Conservation (phyloP, 139 green algal genomes). For the Volvox reticuliferus region DNA sequence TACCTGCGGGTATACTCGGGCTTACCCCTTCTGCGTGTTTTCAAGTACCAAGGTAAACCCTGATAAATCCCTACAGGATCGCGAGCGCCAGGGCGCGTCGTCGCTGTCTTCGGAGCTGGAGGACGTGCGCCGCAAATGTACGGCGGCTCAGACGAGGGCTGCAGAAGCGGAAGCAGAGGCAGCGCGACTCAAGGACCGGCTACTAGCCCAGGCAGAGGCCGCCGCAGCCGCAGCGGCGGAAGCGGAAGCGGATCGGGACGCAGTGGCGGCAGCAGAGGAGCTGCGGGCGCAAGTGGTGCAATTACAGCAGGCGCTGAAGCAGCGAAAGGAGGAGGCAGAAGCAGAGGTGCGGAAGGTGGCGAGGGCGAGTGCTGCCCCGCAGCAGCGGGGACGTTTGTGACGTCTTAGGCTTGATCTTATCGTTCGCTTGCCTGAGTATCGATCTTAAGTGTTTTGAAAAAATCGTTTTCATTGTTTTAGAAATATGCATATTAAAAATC, state of each 20-base stretch:
- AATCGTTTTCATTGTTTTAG: too few species aligned
- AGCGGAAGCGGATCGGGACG: not conserved
- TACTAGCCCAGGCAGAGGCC: not conserved
- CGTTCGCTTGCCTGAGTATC: too few species aligned
- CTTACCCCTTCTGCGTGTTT: too few species aligned
- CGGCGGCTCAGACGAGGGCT: constrained; percentile 11
- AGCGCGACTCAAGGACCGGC: not conserved
- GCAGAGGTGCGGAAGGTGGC: not conserved
- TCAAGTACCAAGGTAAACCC: too few species aligned
- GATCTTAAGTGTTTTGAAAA: too few species aligned
- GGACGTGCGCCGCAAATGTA: not conserved
- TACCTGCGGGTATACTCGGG: too few species aligned
- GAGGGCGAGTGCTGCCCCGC: not conserved
- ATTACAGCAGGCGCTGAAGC: not conserved
- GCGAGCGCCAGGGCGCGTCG: not conserved
- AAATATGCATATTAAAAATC: too few species aligned
- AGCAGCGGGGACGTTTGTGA: too few species aligned
- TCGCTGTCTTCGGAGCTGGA: not conserved
- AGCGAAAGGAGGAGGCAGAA: not conserved
- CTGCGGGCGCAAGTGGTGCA: not conserved
- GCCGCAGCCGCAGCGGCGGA: not conserved
- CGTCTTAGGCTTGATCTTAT: too few species aligned
- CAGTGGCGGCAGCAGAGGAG: not conserved
- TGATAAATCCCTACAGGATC: too few species aligned
- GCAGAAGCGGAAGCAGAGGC: not conserved